phyloP scores from a whole-genome alignment of 345 rosid species.

The Xanthoceras sorbifolium region DNA sequence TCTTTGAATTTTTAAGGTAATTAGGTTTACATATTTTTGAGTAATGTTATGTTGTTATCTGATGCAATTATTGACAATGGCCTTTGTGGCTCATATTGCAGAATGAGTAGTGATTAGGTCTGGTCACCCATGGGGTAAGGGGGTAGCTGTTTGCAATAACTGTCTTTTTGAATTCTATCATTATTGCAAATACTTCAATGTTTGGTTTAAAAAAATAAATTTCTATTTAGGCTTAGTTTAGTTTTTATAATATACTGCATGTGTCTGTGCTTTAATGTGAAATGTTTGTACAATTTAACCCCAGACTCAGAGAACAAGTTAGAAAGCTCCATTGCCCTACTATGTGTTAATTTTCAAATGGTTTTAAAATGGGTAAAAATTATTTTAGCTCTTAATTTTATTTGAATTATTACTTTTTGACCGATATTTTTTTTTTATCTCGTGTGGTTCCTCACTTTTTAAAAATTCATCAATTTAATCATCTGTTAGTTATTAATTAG shows the following conservation, averaged over 20 bases:
- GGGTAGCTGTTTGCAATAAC: constrained; percentile 16
- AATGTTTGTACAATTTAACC: not conserved
- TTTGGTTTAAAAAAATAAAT: not conserved
- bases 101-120: constrained; percentile 19
- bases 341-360: too few species aligned
- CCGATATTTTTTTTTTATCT: too few species aligned
- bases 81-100: constrained; percentile 25
- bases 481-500: too few species aligned
- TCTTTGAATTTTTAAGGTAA: not conserved
- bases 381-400: too few species aligned
- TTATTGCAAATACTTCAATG: not conserved
- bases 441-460: too few species aligned
- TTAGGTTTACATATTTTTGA: not conserved
- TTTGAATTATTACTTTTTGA: too few species aligned
- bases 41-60: not conserved
- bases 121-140: constrained; percentile 12
- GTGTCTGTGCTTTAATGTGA: not conserved
- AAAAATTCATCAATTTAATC: too few species aligned
- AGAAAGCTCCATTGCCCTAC: too few species aligned
- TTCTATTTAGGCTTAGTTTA: not conserved
- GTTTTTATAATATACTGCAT: too few species aligned
- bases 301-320: not conserved
- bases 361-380: too few species aligned
- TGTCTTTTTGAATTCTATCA: not conserved
- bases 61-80: constrained; percentile 22